phyloP scores from a whole-genome alignment of 208 protist genomes.

The Tetramitus jugosus region DNA sequence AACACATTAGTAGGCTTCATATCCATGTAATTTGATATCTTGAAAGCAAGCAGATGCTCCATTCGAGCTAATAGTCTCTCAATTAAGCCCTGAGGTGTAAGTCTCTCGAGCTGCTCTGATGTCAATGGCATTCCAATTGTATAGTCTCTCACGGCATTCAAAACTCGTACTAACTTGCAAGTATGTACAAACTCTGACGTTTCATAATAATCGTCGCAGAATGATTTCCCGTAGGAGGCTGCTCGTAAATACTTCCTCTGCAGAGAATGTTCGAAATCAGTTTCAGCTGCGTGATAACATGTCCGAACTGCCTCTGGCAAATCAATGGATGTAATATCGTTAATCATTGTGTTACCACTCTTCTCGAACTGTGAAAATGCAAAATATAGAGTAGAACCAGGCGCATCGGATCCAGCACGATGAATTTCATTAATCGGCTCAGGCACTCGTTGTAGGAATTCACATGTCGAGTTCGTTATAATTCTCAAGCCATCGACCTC shows the following conservation, averaged over 20 bases:
- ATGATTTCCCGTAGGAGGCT: conserved; percentile 82
- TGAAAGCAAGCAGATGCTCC: conserved; percentile 72
- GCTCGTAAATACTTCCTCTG: conserved; percentile 36
- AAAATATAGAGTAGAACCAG: conserved; percentile 2
- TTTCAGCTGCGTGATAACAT: conserved; percentile 14
- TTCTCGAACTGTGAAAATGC: conserved; percentile 22
- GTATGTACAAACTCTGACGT: conserved; percentile 65
- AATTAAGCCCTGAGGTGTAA: conserved; percentile 43
- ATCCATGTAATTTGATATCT: conserved; percentile 58
- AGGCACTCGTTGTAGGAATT: conserved; percentile 27
- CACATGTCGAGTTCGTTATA: conserved; percentile 1
- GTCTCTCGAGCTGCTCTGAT: conserved; percentile 54
- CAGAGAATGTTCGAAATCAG: neutral
- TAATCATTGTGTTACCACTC: neutral
- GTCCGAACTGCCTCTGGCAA: neutral
- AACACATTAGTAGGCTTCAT: conserved; percentile 61
- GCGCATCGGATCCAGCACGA: neutral
- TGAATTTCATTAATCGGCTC: conserved; percentile 19
- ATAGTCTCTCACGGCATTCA: conserved; percentile 59
- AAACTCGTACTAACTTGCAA: conserved; percentile 60
- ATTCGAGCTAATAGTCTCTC: conserved; percentile 57
- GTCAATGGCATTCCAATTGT: conserved; percentile 74
- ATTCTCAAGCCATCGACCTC: conserved; percentile 25
- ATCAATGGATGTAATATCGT: conserved; percentile 6
- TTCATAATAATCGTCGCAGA: conserved; percentile 66